A percentile compares a stretch with the other conserved stretches of the same genome.
These are phyloP conservation scores for Corchorus olitorius DNA, from an alignment of 345 rosid genomes.

Conservation along the genomic window DNA sequence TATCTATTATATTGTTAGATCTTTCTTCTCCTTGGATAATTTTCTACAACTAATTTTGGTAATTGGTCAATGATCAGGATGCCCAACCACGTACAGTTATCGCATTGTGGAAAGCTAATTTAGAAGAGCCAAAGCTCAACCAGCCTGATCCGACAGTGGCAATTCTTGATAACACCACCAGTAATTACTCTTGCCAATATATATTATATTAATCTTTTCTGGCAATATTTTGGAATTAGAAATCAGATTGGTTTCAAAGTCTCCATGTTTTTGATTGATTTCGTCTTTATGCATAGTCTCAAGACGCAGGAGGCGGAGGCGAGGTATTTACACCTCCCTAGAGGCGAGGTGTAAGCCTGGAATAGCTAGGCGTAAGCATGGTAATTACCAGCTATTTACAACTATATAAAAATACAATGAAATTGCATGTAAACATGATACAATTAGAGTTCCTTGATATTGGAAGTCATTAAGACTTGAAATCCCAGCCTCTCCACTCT, in stretches of 20 bases:
- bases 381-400: slow-evolving; percentile 26
- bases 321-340: slow-evolving; percentile 23
- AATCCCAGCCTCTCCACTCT: slow-evolving; percentile 25
- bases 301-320: slow-evolving; percentile 78
- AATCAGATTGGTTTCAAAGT: slow-evolving; percentile 21
- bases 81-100: slow-evolving; percentile 75
- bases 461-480: background rate
- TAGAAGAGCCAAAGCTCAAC: slow-evolving; percentile 75
- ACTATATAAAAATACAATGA: background rate
- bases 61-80: slow-evolving; percentile 59
- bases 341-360: slow-evolving; percentile 65
- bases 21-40: background rate
- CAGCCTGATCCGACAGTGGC: slow-evolving; percentile 77
- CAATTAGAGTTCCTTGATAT: slow-evolving; percentile 9
- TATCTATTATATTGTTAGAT: background rate
- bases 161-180: slow-evolving; percentile 65
- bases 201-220: slow-evolving; percentile 14
- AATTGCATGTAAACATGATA: background rate
- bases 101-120: slow-evolving; percentile 85
- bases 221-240: slow-evolving; percentile 18
- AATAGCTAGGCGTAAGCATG: slow-evolving; percentile 77
- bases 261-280: slow-evolving; percentile 39
- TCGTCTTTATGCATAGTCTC: slow-evolving; percentile 68
- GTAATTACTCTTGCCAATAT: slow-evolving; percentile 54
- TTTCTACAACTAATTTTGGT: slow-evolving; percentile 13